Conservation (phyloP, 208 protist species). For the Giardia duodenalis region DNA sequence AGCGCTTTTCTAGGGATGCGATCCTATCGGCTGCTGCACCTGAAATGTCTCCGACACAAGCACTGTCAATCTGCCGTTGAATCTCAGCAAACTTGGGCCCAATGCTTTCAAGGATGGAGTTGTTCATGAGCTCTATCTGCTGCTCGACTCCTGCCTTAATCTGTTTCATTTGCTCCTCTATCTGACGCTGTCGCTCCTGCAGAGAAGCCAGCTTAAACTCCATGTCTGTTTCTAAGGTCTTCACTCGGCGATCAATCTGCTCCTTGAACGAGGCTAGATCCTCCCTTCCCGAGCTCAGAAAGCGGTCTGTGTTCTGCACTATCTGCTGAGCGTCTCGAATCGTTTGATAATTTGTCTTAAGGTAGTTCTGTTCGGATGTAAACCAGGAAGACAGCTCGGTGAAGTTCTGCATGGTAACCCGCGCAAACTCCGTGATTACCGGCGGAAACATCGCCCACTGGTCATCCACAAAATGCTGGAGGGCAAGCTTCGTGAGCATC, state of each 20-base stretch:
- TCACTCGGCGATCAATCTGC: not conserved
- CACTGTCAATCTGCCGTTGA: not conserved
- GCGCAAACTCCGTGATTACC: not conserved
- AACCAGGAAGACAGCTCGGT: not conserved
- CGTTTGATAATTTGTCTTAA: too few relatives aligned
- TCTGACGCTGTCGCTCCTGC: not conserved
- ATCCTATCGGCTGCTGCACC: not conserved
- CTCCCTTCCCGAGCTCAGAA: not conserved
- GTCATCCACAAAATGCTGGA: not conserved
- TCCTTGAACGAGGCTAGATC: not conserved
- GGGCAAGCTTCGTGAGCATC: not conserved
- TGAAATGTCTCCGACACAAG: not conserved
- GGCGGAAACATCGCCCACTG: not conserved
- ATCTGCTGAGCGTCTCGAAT: too few relatives aligned
- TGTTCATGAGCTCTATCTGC: not conserved
- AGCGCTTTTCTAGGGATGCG: not conserved
- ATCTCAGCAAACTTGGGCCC: not conserved
- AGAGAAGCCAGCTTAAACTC: not conserved
- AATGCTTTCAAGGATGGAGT: too few relatives aligned
- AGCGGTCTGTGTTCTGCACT: not conserved
- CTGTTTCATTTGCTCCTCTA: not conserved
- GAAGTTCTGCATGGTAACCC: not conserved
- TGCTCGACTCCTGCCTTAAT: not conserved
- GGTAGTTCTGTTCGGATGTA: too few relatives aligned
- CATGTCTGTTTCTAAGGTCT: not conserved